These are phyloP conservation scores for Diplodia corticola DNA, from an alignment of 2,329 filamentous ascomycete genomes.

Conservation along the genomic window DNA sequence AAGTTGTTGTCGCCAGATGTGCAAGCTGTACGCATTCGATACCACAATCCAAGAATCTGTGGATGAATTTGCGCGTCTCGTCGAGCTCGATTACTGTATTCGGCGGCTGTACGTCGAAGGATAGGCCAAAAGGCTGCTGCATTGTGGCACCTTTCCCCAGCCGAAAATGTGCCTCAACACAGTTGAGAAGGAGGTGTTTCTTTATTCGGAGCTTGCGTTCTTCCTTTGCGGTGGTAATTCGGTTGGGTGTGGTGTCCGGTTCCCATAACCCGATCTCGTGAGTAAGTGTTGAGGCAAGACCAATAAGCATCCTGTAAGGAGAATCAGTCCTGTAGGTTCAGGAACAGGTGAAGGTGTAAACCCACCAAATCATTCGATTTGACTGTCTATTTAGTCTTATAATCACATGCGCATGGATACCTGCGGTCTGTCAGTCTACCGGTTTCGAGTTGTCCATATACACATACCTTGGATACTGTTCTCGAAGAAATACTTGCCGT, in stretches of 20 bases:
- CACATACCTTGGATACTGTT: not conserved
- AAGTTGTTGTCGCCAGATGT: constrained; percentile 1
- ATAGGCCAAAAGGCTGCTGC: constrained; percentile 14
- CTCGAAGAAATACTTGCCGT: constrained; percentile 18
- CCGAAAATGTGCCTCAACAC: constrained; percentile 5
- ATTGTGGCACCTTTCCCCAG: not conserved
- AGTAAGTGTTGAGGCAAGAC: not conserved
- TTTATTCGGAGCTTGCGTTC: constrained; percentile 3
- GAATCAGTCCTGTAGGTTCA: not conserved
- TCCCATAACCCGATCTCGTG: constrained; percentile 17
- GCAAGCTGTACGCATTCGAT: not conserved
- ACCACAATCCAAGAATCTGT: not conserved
- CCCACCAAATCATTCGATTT: constrained; percentile 16
- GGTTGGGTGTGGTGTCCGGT: not conserved
- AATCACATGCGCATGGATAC: constrained; percentile 7
- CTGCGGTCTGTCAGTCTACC: not conserved
- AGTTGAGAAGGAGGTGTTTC: constrained; percentile 1
- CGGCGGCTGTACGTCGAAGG: constrained; percentile 1
- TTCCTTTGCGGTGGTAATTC: not conserved
- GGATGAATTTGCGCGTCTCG: not conserved
- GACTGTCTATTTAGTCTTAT: not conserved
- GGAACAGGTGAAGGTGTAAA: not conserved
- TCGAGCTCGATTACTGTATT: not conserved
- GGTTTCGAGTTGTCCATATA: not conserved
- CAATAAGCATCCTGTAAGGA: constrained; percentile 3